Evolutionary conservation across 179 eudicot species (phyloP).

Genomic region (Silene vulgaris): DNA sequence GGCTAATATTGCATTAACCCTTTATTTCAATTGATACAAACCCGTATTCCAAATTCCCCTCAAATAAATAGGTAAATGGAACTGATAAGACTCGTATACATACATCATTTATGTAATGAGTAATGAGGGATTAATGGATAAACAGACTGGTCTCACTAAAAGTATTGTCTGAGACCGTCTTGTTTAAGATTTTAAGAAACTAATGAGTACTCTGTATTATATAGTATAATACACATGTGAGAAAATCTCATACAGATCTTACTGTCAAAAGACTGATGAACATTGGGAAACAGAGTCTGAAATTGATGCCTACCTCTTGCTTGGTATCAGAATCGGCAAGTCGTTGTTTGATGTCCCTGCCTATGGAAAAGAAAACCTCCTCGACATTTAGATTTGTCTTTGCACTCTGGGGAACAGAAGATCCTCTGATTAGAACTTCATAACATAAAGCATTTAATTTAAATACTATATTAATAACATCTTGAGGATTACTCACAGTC

Average conservation of each 20-base stretch:
- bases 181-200: no score
- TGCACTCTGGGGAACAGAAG: slow-evolving; percentile 56
- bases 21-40: no score
- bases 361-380: slow-evolving; percentile 85
- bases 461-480: neutral
- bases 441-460: neutral
- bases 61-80: neutral
- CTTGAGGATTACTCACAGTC: slow-evolving; percentile 49
- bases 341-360: slow-evolving; percentile 81
- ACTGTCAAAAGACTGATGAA: neutral
- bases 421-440: neutral
- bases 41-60: neutral
- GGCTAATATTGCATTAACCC: no score
- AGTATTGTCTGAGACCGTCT: neutral
- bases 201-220: no score
- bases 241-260: no score
- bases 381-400: slow-evolving; percentile 82
- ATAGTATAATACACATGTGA: no score
- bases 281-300: neutral
- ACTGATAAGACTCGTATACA: neutral
- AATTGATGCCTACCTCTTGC: slow-evolving; percentile 46
- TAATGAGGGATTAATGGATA: no score
- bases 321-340: slow-evolving; percentile 70
- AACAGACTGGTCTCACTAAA: neutral
- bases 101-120: no score